Conservation (phyloP, 768 basidiomycete genomes). For the Boletus reticulatus region DNA sequence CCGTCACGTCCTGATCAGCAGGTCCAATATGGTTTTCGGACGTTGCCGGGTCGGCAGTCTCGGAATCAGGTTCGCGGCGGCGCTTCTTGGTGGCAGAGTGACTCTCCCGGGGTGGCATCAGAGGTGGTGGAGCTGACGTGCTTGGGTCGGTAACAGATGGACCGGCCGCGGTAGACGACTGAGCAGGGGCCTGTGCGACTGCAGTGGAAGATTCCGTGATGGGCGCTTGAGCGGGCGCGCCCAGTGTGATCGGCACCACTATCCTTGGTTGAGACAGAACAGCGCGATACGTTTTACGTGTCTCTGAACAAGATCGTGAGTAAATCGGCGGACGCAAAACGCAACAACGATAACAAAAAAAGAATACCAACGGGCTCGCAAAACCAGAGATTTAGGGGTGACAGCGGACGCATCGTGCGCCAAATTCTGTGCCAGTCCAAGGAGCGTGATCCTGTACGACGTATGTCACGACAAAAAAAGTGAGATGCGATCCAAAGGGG, state of each 20-base stretch:
- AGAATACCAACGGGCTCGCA: slow-evolving; percentile 65
- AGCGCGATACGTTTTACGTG: slow-evolving; percentile 77
- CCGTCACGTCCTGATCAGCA: background rate
- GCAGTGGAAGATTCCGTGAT: background rate
- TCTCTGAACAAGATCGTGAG: slow-evolving; percentile 46
- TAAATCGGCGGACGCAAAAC: background rate
- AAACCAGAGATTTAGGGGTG: slow-evolving; percentile 61
- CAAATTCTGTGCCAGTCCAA: slow-evolving; percentile 66
- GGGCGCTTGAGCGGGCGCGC: background rate
- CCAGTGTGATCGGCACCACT: slow-evolving; percentile 44
- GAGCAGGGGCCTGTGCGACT: background rate
- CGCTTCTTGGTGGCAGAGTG: slow-evolving; percentile 19
- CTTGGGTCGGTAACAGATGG: background rate
- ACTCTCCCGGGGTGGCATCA: background rate
- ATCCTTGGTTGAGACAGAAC: slow-evolving; percentile 73
- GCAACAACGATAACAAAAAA: too few relatives aligned
- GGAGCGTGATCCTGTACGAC: slow-evolving; percentile 54
- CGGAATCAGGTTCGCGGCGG: slow-evolving; percentile 14
- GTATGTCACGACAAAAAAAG: too few relatives aligned
- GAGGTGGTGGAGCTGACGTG: background rate
- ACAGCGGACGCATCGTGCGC: slow-evolving; percentile 62
- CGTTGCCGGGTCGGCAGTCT: background rate
- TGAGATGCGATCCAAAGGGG: too few relatives aligned
- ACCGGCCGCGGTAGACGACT: background rate
- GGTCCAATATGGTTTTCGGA: background rate